Base-by-base conservation (phyloP, 345 rosid species). In the Reutealis trisperma region DNA sequence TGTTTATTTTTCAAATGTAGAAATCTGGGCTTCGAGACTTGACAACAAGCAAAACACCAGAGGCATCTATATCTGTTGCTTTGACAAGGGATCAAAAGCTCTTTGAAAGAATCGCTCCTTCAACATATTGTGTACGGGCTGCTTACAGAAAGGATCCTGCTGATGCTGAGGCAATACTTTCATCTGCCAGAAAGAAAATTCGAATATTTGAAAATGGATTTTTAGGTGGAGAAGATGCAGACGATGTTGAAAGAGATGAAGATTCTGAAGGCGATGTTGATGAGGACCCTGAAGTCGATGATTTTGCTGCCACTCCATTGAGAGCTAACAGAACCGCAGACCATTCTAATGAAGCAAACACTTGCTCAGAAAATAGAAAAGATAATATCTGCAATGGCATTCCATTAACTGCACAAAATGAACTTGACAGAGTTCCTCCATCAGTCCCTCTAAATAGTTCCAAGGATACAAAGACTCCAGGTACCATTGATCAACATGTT, bases 11-110 rank as follows among this genome's bases (percentile, higher is more conserved):
- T 77, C 77, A 61, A 22, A 70, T 47, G 16, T 11, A 96, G 99
- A 94, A 91, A 94, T 96, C 99, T 80, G 99, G 98, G 75, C 97
- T 96, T 62, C 90, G 99, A 70, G 98, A 96, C 86, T 86, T 96
- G 74, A 85, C 90, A 76, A 96, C 98, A 37, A 96, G 99, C 91
- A 96, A 89, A 91, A 96, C 98, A 16, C 99, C 99, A 12, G 99
- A 96, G 88, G 99, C 99, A 71, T 96, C 99, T 54, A 96, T 96
- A 73, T 96, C 99, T 65, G 99, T 96, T 83, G 99, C 99, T 49
- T 82, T 96, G 87, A 96, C 99, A 18, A 94, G 99, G 89, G 99
- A 96, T 86, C 87, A 91, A 79, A 96, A 96, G 82, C 99, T 96
- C 84, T 96, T 96, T 64, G 99, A 96, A 89, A 90, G 99, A 86